Evolutionary conservation across 805 yeast species (phyloP).

Genomic region (Candida insectorum): DNA sequence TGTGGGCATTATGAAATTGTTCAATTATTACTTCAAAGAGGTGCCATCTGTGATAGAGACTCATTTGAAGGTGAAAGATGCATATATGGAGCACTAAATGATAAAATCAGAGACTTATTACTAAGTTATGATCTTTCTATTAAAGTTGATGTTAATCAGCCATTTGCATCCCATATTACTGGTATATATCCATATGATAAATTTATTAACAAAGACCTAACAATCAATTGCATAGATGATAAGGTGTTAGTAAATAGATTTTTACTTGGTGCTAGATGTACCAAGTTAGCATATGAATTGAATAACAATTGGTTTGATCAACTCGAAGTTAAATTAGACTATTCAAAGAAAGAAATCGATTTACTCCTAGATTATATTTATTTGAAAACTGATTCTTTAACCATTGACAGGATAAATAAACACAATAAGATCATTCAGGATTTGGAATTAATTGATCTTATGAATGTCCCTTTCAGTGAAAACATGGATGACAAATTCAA

Average conservation of each 20-base stretch:
- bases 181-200: constrained; percentile 29
- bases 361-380: constrained; percentile 28
- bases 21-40: constrained; percentile 52
- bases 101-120: constrained; percentile 56
- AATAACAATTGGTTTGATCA: constrained; percentile 9
- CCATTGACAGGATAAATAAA: constrained; percentile 12
- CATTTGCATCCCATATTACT: constrained; percentile 70
- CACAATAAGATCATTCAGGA: constrained; percentile 20
- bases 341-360: constrained; percentile 18
- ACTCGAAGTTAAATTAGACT: constrained; percentile 10
- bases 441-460: constrained; percentile 34
- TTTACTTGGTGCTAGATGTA: constrained; percentile 33
- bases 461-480: constrained; percentile 26
- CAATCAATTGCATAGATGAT: constrained; percentile 25
- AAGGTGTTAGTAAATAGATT: constrained; percentile 22
- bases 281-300: constrained; percentile 20
- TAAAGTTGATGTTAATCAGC: constrained; percentile 63
- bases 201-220: constrained; percentile 17
- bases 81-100: constrained; percentile 74
- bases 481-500: constrained; percentile 17
- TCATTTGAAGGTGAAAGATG: constrained; percentile 78
- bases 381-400: constrained; percentile 30
- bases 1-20: constrained; percentile 75
- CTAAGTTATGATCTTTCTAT: constrained; percentile 63
- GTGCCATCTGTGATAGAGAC: constrained; percentile 77